Evolutionary conservation across 345 rosid species (phyloP).

Genomic region (Hibiscus syriacus): DNA sequence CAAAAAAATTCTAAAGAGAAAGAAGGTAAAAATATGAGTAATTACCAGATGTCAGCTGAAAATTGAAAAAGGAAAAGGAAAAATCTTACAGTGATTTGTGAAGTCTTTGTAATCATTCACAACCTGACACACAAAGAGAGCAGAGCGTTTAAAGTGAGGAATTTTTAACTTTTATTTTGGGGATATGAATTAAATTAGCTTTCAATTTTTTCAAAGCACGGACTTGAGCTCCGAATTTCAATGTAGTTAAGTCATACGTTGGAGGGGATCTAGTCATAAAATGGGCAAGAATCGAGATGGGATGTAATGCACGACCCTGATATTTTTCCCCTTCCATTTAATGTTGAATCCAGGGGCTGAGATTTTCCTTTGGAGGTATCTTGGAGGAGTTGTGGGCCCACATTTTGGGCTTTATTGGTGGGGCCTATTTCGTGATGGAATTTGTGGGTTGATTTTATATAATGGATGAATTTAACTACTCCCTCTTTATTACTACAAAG

Average conservation of each 20-base stretch:
- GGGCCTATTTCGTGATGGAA: not conserved
- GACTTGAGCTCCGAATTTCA: constrained; percentile 70
- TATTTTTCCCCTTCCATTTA: not conserved
- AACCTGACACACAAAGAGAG: not conserved
- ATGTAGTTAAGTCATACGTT: constrained; percentile 53
- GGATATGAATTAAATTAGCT: not conserved
- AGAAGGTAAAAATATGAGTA: not conserved
- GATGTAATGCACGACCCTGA: constrained; percentile 34
- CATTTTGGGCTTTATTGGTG: not conserved
- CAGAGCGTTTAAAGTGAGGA: not conserved
- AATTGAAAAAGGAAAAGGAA: not conserved
- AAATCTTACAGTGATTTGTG: constrained; percentile 20
- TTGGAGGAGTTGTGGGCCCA: constrained; percentile 9
- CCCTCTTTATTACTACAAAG: too few relatives aligned
- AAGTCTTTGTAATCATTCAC: constrained; percentile 6
- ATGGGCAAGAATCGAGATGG: not conserved
- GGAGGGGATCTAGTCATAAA: constrained; percentile 9
- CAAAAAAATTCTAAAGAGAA: not conserved
- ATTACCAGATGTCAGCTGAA: not conserved
- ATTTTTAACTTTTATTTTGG: not conserved
- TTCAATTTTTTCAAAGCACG: constrained; percentile 20
- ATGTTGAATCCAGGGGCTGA: not conserved
- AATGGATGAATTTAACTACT: too few relatives aligned
- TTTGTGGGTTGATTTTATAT: too few relatives aligned
- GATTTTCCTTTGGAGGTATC: constrained; percentile 9